Conservation (phyloP, 371 early-diverging fungal species). For the Phascolomyces articulosus region DNA sequence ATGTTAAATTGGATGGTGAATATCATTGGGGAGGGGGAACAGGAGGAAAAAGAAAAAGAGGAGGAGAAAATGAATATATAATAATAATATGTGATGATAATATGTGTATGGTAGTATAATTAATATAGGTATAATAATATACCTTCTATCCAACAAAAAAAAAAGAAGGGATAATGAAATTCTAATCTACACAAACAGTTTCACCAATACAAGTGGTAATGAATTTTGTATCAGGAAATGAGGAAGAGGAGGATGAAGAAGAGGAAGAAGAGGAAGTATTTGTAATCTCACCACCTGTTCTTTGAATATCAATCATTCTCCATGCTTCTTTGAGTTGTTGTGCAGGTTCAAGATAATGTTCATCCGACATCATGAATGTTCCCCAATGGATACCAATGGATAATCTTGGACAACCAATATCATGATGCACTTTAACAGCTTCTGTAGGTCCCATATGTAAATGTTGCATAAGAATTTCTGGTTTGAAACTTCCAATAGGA, state of each 20-base stretch:
- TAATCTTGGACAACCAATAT: slow-evolving; percentile 40
- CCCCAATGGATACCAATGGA: slow-evolving; percentile 68
- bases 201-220: slow-evolving; percentile 41
- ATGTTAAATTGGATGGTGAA: too few species aligned
- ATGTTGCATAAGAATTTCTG: slow-evolving; percentile 48
- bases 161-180: too few species aligned
- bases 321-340: slow-evolving; percentile 37
- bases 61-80: too few species aligned
- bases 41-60: too few species aligned
- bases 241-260: background rate
- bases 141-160: too few species aligned
- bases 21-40: too few species aligned
- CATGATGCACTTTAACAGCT: slow-evolving; percentile 55
- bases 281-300: background rate
- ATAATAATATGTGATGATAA: too few species aligned
- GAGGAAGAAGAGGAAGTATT: background rate
- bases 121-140: too few species aligned
- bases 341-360: slow-evolving; percentile 70
- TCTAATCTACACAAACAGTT: slow-evolving; percentile 13
- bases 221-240: slow-evolving; percentile 20
- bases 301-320: slow-evolving; percentile 14
- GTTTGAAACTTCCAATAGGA: slow-evolving; percentile 63
- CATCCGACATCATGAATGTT: slow-evolving; percentile 67
- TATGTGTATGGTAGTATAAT: too few species aligned
- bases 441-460: slow-evolving; percentile 62